Evolutionary conservation across 805 yeast genomes (phyloP).

Genomic region (Limtongia smithiae): DNA sequence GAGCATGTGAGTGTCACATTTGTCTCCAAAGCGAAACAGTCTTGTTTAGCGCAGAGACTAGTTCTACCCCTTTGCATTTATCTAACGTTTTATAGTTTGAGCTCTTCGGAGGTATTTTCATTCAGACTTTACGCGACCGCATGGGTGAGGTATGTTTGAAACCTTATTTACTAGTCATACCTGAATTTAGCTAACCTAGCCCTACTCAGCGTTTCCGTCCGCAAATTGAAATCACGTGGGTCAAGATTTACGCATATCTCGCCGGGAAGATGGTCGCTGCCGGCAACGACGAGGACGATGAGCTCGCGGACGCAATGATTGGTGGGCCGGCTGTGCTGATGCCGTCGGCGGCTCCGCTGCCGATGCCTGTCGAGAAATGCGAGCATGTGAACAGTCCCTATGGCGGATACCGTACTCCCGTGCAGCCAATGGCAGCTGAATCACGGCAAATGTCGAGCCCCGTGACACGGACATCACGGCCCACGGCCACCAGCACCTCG

Average conservation of each 20-base stretch:
- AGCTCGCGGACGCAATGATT: too few relatives aligned
- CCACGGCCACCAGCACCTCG: too few relatives aligned
- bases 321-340: too few relatives aligned
- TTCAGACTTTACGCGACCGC: slow-evolving; percentile 55
- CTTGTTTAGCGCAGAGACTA: not conserved
- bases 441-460: too few relatives aligned
- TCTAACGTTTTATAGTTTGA: slow-evolving; percentile 43
- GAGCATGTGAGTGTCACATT: slow-evolving; percentile 30
- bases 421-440: too few relatives aligned
- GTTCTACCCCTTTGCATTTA: not conserved
- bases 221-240: slow-evolving; percentile 33
- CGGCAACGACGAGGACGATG: slow-evolving; percentile 9
- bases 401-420: too few relatives aligned
- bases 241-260: slow-evolving; percentile 35
- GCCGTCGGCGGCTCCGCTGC: too few relatives aligned
- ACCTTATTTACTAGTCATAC: not conserved
- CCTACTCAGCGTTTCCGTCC: slow-evolving; percentile 22
- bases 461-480: too few relatives aligned
- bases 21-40: too few relatives aligned
- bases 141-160: slow-evolving; percentile 33
- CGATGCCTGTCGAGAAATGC: too few relatives aligned
- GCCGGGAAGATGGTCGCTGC: slow-evolving; percentile 32
- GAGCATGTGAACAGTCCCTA: too few relatives aligned
- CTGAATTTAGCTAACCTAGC: not conserved
- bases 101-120: slow-evolving; percentile 57